Evolutionary conservation across 805 yeast genomes (phyloP).

Genomic region (Teunomyces stri): DNA sequence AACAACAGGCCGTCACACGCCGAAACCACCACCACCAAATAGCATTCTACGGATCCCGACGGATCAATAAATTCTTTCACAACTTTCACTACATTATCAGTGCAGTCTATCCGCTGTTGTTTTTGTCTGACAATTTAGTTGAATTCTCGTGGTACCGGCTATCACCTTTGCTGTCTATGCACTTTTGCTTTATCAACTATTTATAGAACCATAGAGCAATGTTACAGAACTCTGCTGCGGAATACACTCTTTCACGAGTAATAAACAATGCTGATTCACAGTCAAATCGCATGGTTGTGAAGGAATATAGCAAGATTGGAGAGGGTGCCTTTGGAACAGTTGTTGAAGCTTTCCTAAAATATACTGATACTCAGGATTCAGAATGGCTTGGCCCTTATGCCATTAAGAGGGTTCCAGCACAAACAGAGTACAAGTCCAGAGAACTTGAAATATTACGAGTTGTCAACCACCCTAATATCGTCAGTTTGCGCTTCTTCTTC

Average conservation of each 20-base stretch:
- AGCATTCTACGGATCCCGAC: not conserved
- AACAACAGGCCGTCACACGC: slow-evolving; percentile 2
- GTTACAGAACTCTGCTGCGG: slow-evolving; percentile 15
- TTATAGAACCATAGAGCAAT: slow-evolving; percentile 1
- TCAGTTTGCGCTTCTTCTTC: slow-evolving; percentile 65
- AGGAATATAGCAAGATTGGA: slow-evolving; percentile 72
- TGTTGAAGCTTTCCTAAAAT: slow-evolving; percentile 60
- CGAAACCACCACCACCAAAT: not conserved
- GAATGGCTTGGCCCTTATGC: slow-evolving; percentile 80
- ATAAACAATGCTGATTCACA: slow-evolving; percentile 55
- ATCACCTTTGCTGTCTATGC: not conserved
- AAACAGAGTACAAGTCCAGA: slow-evolving; percentile 80
- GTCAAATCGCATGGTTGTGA: slow-evolving; percentile 61
- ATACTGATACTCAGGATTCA: slow-evolving; percentile 21
- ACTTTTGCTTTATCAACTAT: not conserved
- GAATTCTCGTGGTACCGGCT: slow-evolving; percentile 2
- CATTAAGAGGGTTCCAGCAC: slow-evolving; percentile 81
- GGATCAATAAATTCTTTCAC: slow-evolving; percentile 1
- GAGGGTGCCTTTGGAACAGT: slow-evolving; percentile 89
- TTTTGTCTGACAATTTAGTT: not conserved
- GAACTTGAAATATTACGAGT: slow-evolving; percentile 74
- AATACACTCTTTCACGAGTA: slow-evolving; percentile 44
- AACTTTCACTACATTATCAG: not conserved
- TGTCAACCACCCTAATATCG: slow-evolving; percentile 79
- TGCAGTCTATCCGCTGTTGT: not conserved